These are phyloP conservation scores for Sporothrix inflata DNA, from an alignment of 2,329 filamentous ascomycete species.

Conservation along the genomic window DNA sequence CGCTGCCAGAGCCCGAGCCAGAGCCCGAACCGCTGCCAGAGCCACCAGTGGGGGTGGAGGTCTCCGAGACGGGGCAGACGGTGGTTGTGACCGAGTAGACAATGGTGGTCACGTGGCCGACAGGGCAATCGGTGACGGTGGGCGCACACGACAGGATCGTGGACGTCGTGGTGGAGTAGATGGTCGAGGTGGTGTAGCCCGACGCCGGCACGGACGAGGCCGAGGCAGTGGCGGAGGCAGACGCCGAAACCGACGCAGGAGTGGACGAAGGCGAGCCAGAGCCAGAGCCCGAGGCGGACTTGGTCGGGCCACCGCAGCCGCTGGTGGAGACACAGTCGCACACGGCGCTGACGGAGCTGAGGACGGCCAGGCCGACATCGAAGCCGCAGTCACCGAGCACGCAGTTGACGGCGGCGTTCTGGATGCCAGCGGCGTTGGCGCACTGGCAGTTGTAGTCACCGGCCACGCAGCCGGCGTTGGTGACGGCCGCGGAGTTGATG, in stretches of 20 bases:
- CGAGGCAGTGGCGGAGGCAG: not conserved
- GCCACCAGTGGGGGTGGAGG: not conserved
- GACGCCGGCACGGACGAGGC: not conserved
- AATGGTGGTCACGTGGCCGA: constrained; percentile 18
- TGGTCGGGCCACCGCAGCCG: constrained; percentile 21
- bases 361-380: constrained; percentile 4
- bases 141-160: constrained; percentile 24
- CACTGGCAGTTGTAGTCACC: constrained; percentile 26
- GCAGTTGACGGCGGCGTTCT: constrained; percentile 25
- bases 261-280: not conserved
- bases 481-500: constrained; percentile 20
- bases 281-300: not conserved
- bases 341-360: constrained; percentile 9
- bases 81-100: constrained; percentile 15
- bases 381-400: constrained; percentile 20
- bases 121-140: constrained; percentile 22
- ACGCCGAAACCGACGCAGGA: not conserved
- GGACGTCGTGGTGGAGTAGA: constrained; percentile 9
- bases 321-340: constrained; percentile 21
- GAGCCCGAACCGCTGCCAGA: not conserved
- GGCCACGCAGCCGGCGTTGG: constrained; percentile 16
- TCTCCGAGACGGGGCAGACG: constrained; percentile 7
- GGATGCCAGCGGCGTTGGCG: constrained; percentile 15
- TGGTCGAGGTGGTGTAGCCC: constrained; percentile 18
- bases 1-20: not conserved